Base-by-base conservation (phyloP, 441 rosid genomes). In the Gossypium gossypioides region DNA sequence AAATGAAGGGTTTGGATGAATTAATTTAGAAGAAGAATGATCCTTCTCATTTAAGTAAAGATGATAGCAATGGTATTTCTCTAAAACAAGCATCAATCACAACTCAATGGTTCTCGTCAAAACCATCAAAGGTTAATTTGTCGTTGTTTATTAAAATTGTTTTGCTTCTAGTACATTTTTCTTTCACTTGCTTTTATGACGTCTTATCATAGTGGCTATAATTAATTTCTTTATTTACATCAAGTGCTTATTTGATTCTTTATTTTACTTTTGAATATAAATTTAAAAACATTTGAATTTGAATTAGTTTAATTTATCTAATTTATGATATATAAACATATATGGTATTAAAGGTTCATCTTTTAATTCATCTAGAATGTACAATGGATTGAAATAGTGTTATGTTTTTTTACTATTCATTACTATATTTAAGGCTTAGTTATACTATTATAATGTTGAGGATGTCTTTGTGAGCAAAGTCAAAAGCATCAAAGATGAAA, bases 71-170 rank as follows among this genome's bases (percentile, higher is more conserved):
- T 77, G 93, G 97, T 91, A 82, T 80, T 81, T 76, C 88, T 62
- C 74, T 79, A 32, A 73, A 65, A 51, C 81, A 82, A 75, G 15
- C 83, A 18, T 84, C 91, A 4, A 82, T 86, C 61, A 81, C 97
- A 55, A 82, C 80, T 63, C 67, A 60, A 70, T 92, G 97, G 97
- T 92, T 94, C 83, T 89, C 96, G 79, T 80, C 97, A 46, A 94
- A 87, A 79, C 82, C 97, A 64, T 77, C 87, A 46, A 92, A 94
- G 99, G 99, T 89, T 70, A 82, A 59, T 13, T 40, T 75, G 46
- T 21, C 32, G 12, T 50, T 70, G 74, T 46, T 3, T 48, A n/a
- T 72, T 7, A 24, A 65, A 25, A 2, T 27, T 32, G 2, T 59
- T 21, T 40, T 56, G 24, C 27, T 10, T 24, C 9, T 9, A 3